These are phyloP conservation scores for Suillus sp. DNA, from an alignment of 768 basidiomycete species.

Conservation along the genomic window DNA sequence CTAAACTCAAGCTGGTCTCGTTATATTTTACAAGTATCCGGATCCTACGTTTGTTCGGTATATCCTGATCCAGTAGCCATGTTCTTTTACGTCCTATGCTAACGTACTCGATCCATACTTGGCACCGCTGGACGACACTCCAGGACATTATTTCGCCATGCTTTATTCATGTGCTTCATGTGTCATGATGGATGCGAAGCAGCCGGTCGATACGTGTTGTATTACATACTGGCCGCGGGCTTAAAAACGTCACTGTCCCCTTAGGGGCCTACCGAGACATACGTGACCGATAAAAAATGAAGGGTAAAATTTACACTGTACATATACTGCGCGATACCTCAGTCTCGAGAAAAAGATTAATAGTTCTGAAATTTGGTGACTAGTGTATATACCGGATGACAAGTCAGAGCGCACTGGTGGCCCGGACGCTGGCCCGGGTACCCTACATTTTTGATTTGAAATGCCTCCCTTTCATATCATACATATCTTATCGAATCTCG, in stretches of 20 bases:
- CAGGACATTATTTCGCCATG: not conserved
- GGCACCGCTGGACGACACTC: not conserved
- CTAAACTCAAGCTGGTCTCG: not conserved
- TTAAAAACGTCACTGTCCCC: not conserved
- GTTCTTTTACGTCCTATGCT: slow-evolving; percentile 1
- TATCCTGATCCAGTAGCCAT: not conserved
- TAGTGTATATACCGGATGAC: not conserved
- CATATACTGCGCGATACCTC: not conserved
- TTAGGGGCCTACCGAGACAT: not conserved
- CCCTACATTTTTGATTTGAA: not conserved
- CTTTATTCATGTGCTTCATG: not conserved
- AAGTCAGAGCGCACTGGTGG: not conserved
- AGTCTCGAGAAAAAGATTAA: not conserved
- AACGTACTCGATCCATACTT: not conserved
- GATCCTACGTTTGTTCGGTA: not conserved
- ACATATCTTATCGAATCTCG: not conserved
- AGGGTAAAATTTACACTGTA: not conserved
- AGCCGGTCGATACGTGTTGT: not conserved
- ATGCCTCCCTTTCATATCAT: too few relatives aligned
- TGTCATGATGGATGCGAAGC: slow-evolving; percentile 1
- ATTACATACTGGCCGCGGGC: slow-evolving; percentile 3
- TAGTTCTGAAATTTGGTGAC: not conserved
- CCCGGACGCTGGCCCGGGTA: not conserved
- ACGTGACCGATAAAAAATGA: not conserved
- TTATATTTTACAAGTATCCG: not conserved